Evolutionary conservation across 345 rosid genomes (phyloP).

Genomic region (Hevea brasiliensis): DNA sequence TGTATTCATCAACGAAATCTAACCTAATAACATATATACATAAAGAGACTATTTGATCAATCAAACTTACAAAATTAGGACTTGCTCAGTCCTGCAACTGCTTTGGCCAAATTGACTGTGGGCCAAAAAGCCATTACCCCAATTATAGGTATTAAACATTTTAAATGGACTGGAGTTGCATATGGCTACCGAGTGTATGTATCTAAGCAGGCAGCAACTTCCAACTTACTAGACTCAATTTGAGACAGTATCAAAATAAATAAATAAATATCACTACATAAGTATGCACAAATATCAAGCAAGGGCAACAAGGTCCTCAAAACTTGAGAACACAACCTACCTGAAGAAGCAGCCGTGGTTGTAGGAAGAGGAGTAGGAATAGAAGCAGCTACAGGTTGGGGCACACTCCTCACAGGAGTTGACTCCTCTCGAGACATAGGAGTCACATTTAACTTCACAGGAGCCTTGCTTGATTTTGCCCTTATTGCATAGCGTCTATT

Average conservation of each 20-base stretch:
- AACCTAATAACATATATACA: background rate
- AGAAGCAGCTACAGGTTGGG: constrained; percentile 58
- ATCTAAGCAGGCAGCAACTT: background rate
- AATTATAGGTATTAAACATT: background rate
- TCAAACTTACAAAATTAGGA: background rate
- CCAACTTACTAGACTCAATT: background rate
- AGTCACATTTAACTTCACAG: constrained; percentile 74
- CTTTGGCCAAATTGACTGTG: background rate
- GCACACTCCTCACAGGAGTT: constrained; percentile 52
- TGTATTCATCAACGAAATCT: background rate
- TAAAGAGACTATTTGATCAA: background rate
- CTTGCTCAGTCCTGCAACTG: background rate
- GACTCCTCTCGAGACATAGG: constrained; percentile 72
- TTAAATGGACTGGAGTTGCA: background rate
- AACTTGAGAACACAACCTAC: constrained; percentile 38
- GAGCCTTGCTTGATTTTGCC: constrained; percentile 75
- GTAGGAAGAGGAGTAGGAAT: constrained; percentile 34
- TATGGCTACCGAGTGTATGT: background rate
- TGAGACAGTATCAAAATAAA: background rate
- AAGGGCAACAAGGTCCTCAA: constrained; percentile 13
- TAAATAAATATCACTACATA: background rate
- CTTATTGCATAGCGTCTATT: constrained; percentile 93
- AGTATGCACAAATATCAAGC: background rate
- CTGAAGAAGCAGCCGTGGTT: constrained; percentile 53
- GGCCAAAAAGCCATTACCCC: background rate